Evolutionary conservation across 1,284 basidiomycete species (phyloP).

Genomic region (Somion occarium): DNA sequence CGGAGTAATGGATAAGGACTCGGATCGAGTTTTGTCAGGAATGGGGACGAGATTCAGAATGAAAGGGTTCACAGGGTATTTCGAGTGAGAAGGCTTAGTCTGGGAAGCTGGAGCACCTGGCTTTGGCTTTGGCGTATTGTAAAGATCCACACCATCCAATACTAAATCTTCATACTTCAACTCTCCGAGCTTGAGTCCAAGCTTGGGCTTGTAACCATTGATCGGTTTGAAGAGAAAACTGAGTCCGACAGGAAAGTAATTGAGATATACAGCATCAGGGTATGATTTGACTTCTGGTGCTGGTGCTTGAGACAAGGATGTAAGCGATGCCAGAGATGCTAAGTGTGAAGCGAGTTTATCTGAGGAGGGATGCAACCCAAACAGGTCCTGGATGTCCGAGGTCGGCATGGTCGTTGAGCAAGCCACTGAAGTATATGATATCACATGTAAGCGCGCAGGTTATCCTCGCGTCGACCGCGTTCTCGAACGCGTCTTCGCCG

Average conservation of each 20-base stretch:
- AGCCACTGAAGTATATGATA: not conserved
- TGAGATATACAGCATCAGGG: slow-evolving; percentile 80
- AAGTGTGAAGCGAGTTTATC: slow-evolving; percentile 41
- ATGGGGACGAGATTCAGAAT: slow-evolving; percentile 34
- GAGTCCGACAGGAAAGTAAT: slow-evolving; percentile 73
- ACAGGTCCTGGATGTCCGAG: slow-evolving; percentile 33
- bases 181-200: slow-evolving; percentile 40
- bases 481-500: not conserved
- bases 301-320: slow-evolving; percentile 17
- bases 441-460: not conserved
- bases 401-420: slow-evolving; percentile 4
- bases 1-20: slow-evolving; percentile 39
- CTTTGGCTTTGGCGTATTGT: slow-evolving; percentile 48
- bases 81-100: slow-evolving; percentile 42
- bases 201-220: slow-evolving; percentile 54
- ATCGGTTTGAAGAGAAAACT: slow-evolving; percentile 69
- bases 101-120: slow-evolving; percentile 20
- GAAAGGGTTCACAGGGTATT: slow-evolving; percentile 50
- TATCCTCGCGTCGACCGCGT: not conserved
- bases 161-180: slow-evolving; percentile 45
- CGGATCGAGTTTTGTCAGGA: slow-evolving; percentile 31
- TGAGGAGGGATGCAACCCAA: slow-evolving; percentile 41
- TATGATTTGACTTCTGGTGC: slow-evolving; percentile 73
- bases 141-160: slow-evolving; percentile 77
- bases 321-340: slow-evolving; percentile 28